Base-by-base conservation (phyloP, 768 basidiomycete species). In the Cyclocybe cylindracea region DNA sequence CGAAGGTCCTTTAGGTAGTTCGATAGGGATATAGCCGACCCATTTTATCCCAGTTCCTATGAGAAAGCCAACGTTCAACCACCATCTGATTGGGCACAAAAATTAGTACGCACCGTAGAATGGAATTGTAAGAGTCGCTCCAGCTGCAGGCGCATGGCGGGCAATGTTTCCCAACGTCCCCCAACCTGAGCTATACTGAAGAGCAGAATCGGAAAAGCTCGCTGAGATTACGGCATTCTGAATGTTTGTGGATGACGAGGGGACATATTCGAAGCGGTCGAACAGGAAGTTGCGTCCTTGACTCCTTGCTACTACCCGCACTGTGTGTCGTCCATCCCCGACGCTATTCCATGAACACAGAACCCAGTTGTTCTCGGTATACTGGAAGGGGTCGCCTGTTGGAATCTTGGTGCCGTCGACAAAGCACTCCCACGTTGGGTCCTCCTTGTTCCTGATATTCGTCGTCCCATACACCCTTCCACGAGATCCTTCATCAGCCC, bases 41-140 rank as follows among this genome's bases (percentile, higher is more conserved):
- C 63, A 65, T 8, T 48, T 63, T 7, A 68, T 50, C 3, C 56
- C 59, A 8, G 59, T 66, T 0, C 68, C 68, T 70, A 33, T 3
- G 43, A 6, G 8, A 9, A 40, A 40, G 19, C 37, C 16, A 39
- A n/a, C 18, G 34, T 42, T 39, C 7, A 40, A 18, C 14, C 34
- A 31, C 7, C 10, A 31, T 42, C 4, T 6, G 11, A 18, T 37
- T 38, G 24, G 41, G 14, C 13, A 19, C 13, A 14, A n/a, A 32
- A 3, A 10, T 10, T 18, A 19, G 10, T 32, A 54, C 63, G 10
- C 32, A 64, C 66, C 66, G 41, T 58, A 60, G 43, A 67, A 67
- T 10, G 53, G 47, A 36, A 63, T 54, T 10, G 43, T 50, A 3
- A 61, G 44, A 3, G 53, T 53, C 2, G 66, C 51, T 1, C 64